Percentiles rank a stretch among this genome's conserved stretches.
phyloP scores from a whole-genome alignment of 2,329 filamentous ascomycete genomes.

The Xylariomycetidae sp. region DNA sequence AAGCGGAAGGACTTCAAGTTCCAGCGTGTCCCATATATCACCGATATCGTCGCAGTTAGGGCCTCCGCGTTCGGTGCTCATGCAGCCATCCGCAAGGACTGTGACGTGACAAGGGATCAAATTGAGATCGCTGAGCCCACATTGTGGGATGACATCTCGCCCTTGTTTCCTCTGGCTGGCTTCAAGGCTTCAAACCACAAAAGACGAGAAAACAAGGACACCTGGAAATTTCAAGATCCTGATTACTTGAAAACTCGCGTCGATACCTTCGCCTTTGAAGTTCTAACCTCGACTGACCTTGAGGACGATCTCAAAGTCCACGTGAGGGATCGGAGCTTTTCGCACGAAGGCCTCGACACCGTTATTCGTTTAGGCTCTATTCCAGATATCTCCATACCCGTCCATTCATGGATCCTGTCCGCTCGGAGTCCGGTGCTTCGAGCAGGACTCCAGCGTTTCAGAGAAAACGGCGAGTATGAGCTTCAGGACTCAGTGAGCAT shows the following conservation, averaged over 20 bases:
- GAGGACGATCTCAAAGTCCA: slow-evolving; percentile 57
- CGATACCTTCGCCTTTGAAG: slow-evolving; percentile 43
- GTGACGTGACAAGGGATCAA: slow-evolving; percentile 69
- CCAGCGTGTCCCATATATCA: slow-evolving; percentile 81
- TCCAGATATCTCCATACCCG: slow-evolving; percentile 69
- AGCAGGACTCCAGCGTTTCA: slow-evolving; percentile 54
- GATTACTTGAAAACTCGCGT: slow-evolving; percentile 48
- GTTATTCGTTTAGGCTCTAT: slow-evolving; percentile 51
- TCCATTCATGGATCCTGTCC: slow-evolving; percentile 76
- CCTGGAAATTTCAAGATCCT: slow-evolving; percentile 35
- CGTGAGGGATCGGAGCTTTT: slow-evolving; percentile 34
- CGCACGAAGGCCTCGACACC: slow-evolving; percentile 38
- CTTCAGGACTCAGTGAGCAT: slow-evolving; percentile 59
- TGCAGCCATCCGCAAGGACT: slow-evolving; percentile 80
- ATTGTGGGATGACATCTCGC: slow-evolving; percentile 69
- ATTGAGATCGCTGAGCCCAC: slow-evolving; percentile 62
- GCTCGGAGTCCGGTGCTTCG: slow-evolving; percentile 69
- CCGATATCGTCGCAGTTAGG: slow-evolving; percentile 75
- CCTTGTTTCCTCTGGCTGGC: slow-evolving; percentile 62
- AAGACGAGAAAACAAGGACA: slow-evolving; percentile 34
- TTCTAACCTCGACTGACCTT: slow-evolving; percentile 60
- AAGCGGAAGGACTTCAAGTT: slow-evolving; percentile 93
- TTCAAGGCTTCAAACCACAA: slow-evolving; percentile 44
- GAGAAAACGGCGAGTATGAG: slow-evolving; percentile 47
- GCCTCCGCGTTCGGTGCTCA: slow-evolving; percentile 89